phyloP scores from a whole-genome alignment of 1,139 yeast species.

The Zygosaccharomyces sapae region DNA sequence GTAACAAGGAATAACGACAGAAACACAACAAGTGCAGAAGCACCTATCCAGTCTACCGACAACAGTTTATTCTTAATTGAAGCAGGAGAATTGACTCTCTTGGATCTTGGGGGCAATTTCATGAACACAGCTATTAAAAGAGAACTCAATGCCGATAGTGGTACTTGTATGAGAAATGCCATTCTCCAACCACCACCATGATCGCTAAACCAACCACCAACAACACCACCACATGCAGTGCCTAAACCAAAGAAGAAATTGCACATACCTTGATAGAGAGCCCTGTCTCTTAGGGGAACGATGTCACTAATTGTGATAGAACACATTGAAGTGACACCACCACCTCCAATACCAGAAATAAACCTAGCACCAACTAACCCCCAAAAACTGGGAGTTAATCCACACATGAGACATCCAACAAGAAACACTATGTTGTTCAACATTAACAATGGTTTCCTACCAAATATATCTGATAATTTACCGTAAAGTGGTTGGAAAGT shows the following conservation, averaged over 20 bases:
- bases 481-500: slow-evolving; percentile 80
- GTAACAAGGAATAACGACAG: slow-evolving; percentile 55
- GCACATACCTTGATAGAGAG: slow-evolving; percentile 58
- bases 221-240: slow-evolving; percentile 63
- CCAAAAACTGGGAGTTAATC: slow-evolving; percentile 44
- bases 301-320: slow-evolving; percentile 56
- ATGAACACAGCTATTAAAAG: slow-evolving; percentile 37
- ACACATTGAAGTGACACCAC: slow-evolving; percentile 54
- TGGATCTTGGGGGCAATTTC: slow-evolving; percentile 37
- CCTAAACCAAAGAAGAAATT: slow-evolving; percentile 66
- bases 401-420: slow-evolving; percentile 54
- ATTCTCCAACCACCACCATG: slow-evolving; percentile 77
- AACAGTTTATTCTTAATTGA: slow-evolving; percentile 41
- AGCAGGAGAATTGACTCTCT: slow-evolving; percentile 21
- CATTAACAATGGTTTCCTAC: slow-evolving; percentile 55
- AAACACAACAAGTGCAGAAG: slow-evolving; percentile 53
- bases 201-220: slow-evolving; percentile 43
- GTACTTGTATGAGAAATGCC: slow-evolving; percentile 59
- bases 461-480: slow-evolving; percentile 79
- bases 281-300: slow-evolving; percentile 54
- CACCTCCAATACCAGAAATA: slow-evolving; percentile 61
- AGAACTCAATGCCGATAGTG: slow-evolving; percentile 55
- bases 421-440: slow-evolving; percentile 49
- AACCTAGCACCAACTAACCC: slow-evolving; percentile 65
- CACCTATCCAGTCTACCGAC: slow-evolving; percentile 71